Evolutionary conservation across 2,329 filamentous ascomycete genomes (phyloP), one percentile per base, ranked within the genome.

Genomic region (Exserohilum rostratum): DNA sequence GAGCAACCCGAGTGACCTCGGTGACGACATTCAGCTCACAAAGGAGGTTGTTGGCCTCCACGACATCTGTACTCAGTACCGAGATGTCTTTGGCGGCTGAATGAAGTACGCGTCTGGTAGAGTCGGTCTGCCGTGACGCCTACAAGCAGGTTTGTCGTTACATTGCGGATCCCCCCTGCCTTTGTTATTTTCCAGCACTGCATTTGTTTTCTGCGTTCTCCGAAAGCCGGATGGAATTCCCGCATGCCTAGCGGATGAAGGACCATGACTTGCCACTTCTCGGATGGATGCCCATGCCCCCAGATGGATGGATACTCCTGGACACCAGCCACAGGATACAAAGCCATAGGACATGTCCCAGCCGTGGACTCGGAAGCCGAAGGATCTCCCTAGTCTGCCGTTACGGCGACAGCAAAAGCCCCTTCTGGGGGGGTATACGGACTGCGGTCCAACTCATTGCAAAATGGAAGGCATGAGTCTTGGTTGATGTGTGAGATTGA

Each of bases 11-110:
- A 69, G 66, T 51, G 74, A 76, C 37, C 55, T 74, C 25, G 57
- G 60, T 5, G 67, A 72, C 40, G 68, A 72, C 46, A 60, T 71
- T n/a, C 70, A 74, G 51, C 62, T 76, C 33, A 71, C 63, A 38
- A 71, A 74, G 55, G 72, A 73, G 37, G 62, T 73, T 30, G 61
- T 69, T 12, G 63, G 61, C 12, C 67, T 76, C 13, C 68, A 72
- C 53, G 71, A 73, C 38, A 69, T 76, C 55, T 70, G 70, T 43
- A 61, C 64, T 33, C 62, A 70, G 53, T 72, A 69, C 65, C 67
- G 68, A 44, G 66, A 68, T 52, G 67, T 61, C 51, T 58, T 65
- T 18, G 67, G 67, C 42, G 70, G 71, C 54, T 75, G 72, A 75
- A 72, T 46, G 59, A 58, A 46, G 40, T 43, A 30, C 29, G 43